phyloP scores from a whole-genome alignment of 2,329 filamentous ascomycete species.

The Alternaria sp. region DNA sequence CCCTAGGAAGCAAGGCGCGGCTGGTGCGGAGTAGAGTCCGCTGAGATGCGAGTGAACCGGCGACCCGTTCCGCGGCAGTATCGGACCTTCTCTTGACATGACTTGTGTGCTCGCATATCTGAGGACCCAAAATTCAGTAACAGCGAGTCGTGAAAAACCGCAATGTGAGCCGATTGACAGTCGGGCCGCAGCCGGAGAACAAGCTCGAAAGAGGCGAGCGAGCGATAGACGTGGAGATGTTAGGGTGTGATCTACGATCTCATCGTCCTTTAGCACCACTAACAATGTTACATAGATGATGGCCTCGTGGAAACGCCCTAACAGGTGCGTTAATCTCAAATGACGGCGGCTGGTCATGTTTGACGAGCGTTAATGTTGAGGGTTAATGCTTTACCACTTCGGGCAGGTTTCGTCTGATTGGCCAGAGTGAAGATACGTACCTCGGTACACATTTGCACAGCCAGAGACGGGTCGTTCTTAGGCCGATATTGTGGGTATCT shows the following conservation, averaged over 20 bases:
- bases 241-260: background rate
- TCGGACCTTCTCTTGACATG: background rate
- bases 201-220: background rate
- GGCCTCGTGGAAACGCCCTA: no score
- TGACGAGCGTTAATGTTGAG: background rate
- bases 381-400: background rate
- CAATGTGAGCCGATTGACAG: background rate
- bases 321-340: background rate
- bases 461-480: background rate
- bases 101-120: background rate
- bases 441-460: background rate
- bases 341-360: background rate
- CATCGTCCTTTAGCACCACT: background rate
- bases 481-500: background rate
- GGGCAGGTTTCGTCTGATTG: background rate
- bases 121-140: background rate
- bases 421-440: background rate
- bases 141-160: background rate
- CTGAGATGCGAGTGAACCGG: background rate
- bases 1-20: background rate
- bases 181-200: background rate
- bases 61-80: background rate
- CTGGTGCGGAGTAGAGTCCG: background rate
- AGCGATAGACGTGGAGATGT: background rate
- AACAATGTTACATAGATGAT: background rate